Conservation (phyloP, 345 rosid genomes). For the Capsella bursapastoris region DNA sequence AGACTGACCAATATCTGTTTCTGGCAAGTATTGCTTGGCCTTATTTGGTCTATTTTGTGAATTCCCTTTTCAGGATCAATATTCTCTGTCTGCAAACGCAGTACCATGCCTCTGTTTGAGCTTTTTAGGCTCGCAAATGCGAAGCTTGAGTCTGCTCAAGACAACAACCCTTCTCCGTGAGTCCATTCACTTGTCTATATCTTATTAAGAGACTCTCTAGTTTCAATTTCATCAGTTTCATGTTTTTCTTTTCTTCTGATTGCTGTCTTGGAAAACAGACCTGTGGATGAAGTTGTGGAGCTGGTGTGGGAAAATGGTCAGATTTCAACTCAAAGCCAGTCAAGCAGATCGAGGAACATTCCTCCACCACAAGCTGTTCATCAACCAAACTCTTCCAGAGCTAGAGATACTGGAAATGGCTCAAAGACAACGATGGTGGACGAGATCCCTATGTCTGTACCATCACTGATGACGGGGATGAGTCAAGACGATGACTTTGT, state of each 20-base stretch:
- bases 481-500: slow-evolving; percentile 69
- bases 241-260: not conserved
- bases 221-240: slow-evolving; percentile 16
- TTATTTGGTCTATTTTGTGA: slow-evolving; percentile 43
- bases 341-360: slow-evolving; percentile 55
- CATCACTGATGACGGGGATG: slow-evolving; percentile 56
- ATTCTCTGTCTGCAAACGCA: slow-evolving; percentile 14
- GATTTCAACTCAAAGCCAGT: slow-evolving; percentile 63
- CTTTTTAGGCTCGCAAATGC: slow-evolving; percentile 57
- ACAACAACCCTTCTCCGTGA: slow-evolving; percentile 60
- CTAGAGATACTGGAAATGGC: slow-evolving; percentile 46
- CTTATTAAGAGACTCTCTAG: not conserved
- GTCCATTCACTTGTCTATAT: slow-evolving; percentile 42
- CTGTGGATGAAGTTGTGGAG: slow-evolving; percentile 67
- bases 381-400: slow-evolving; percentile 45
- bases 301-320: slow-evolving; percentile 87
- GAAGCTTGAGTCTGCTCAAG: slow-evolving; percentile 50
- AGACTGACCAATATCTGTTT: slow-evolving; percentile 13
- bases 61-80: slow-evolving; percentile 33
- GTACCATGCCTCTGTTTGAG: slow-evolving; percentile 87
- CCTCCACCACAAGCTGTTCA: slow-evolving; percentile 25
- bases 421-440: slow-evolving; percentile 46
- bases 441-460: slow-evolving; percentile 56
- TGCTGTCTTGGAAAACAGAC: slow-evolving; percentile 49
- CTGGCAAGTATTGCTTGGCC: slow-evolving; percentile 22